Percentiles rank a stretch among this genome's conserved stretches.
phyloP scores from a whole-genome alignment of 768 basidiomycete genomes.

The Kwoniella dendrophila region DNA sequence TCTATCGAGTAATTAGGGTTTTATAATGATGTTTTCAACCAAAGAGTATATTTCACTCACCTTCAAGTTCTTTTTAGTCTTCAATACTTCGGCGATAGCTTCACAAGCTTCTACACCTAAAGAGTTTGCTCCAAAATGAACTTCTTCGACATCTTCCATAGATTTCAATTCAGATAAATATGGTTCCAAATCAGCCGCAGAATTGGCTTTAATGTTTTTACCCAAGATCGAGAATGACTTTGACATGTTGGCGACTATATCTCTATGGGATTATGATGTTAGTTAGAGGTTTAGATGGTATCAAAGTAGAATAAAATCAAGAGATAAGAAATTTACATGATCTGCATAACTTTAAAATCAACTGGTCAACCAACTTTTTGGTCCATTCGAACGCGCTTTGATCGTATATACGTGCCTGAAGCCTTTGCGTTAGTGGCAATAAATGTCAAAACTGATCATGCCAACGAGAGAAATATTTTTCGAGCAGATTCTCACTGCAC shows the following conservation, averaged over 20 bases:
- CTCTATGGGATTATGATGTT: background rate
- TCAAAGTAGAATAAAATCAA: background rate
- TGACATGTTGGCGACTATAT: constrained; percentile 1
- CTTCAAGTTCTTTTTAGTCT: constrained; percentile 68
- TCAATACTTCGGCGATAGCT: constrained; percentile 77
- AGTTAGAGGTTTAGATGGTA: background rate
- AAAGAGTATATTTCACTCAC: constrained; percentile 61
- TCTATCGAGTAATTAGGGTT: background rate
- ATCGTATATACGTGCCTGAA: no score
- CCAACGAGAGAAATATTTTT: no score
- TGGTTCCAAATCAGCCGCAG: constrained; percentile 72
- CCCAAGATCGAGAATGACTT: constrained; percentile 65
- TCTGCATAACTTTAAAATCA: background rate
- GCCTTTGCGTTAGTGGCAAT: no score
- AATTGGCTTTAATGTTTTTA: constrained; percentile 76
- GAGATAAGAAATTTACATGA: background rate
- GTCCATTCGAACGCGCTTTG: no score
- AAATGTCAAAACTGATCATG: no score
- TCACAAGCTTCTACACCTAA: constrained; percentile 86
- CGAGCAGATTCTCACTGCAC: no score
- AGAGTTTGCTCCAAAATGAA: constrained; percentile 92
- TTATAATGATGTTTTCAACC: no score
- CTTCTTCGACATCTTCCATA: constrained; percentile 74
- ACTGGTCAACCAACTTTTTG: no score
- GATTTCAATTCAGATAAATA: constrained; percentile 61